These are phyloP conservation scores for Diaporthe eres DNA, from an alignment of 2,329 filamentous ascomycete genomes.

Conservation along the genomic window DNA sequence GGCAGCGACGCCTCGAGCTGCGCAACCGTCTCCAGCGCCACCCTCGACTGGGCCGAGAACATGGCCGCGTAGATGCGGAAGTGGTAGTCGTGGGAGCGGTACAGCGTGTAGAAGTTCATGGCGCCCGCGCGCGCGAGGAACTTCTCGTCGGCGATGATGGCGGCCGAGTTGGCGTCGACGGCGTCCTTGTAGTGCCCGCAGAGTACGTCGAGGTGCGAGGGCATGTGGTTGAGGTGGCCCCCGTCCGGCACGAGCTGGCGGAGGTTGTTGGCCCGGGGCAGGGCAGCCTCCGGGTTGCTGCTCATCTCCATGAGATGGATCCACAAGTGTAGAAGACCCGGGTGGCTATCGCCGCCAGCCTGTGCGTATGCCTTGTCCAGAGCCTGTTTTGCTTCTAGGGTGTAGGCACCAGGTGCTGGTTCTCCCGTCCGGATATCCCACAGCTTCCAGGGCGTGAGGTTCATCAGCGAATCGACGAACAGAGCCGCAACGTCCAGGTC, in stretches of 20 bases:
- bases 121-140: conserved; percentile 72
- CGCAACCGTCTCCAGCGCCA: conserved; percentile 72
- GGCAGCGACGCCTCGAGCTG: conserved; percentile 74
- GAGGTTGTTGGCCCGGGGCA: conserved; percentile 72
- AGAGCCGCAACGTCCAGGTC: conserved; percentile 47
- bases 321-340: conserved; percentile 75
- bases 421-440: conserved; percentile 56
- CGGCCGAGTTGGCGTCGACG: conserved; percentile 76
- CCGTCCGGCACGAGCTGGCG: conserved; percentile 77
- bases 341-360: conserved; percentile 65
- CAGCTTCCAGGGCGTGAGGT: conserved; percentile 61
- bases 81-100: conserved; percentile 81
- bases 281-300: conserved; percentile 77
- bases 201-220: conserved; percentile 81
- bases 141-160: conserved; percentile 77
- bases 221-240: conserved; percentile 78
- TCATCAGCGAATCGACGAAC: conserved; percentile 70
- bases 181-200: conserved; percentile 79
- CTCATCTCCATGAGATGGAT: conserved; percentile 48
- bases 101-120: conserved; percentile 82
- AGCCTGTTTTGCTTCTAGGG: conserved; percentile 69
- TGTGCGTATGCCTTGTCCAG: conserved; percentile 71
- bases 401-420: conserved; percentile 67
- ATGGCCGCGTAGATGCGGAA: conserved; percentile 84
- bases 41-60: conserved; percentile 76